Conservation (phyloP, 345 rosid genomes). For the Punica granatum region DNA sequence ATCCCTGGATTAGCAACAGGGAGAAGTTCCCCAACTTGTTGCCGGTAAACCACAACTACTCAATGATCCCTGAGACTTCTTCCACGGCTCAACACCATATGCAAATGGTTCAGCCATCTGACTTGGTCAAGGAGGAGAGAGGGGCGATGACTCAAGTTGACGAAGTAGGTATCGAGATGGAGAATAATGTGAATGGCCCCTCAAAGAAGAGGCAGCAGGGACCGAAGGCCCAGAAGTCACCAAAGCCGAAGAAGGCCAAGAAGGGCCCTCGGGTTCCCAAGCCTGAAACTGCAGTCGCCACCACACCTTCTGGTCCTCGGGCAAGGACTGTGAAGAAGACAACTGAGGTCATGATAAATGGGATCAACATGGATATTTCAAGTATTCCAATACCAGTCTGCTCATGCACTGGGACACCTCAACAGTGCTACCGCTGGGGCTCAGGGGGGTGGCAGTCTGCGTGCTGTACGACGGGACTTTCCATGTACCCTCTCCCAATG, state of each 20-base stretch:
- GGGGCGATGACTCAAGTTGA: conserved; percentile 8
- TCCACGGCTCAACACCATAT: conserved; percentile 10
- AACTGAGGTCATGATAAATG: conserved; percentile 21
- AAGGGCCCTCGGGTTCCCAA: conserved; percentile 18
- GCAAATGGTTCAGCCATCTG: conserved; percentile 17
- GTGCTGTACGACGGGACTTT: conserved; percentile 24
- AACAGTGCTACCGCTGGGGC: conserved; percentile 35
- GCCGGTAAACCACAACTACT: conserved; percentile 10
- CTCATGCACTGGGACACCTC: conserved; percentile 26
- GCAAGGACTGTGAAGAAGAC: conserved; percentile 14
- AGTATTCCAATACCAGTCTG: conserved; percentile 29
- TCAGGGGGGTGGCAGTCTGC: conserved; percentile 36
- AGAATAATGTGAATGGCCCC: conserved; percentile 2
- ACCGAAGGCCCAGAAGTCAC: conserved; percentile 14
- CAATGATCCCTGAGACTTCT: conserved; percentile 15
- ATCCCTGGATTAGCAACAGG: conserved; percentile 20
- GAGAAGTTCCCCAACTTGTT: conserved; percentile 15
- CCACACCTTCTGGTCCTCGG: conserved; percentile 13
- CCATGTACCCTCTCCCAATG: conserved; percentile 28
- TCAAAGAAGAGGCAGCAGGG: conserved; percentile 25
- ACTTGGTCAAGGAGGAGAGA: conserved; percentile 15
- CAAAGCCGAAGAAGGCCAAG: conserved; percentile 20
- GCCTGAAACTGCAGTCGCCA: conserved; percentile 4
- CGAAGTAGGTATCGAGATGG: conserved; percentile 9
- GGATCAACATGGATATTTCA: conserved; percentile 25